These are phyloP conservation scores for Lachnellula suecica DNA, from an alignment of 2,329 filamentous ascomycete genomes.

Conservation along the genomic window DNA sequence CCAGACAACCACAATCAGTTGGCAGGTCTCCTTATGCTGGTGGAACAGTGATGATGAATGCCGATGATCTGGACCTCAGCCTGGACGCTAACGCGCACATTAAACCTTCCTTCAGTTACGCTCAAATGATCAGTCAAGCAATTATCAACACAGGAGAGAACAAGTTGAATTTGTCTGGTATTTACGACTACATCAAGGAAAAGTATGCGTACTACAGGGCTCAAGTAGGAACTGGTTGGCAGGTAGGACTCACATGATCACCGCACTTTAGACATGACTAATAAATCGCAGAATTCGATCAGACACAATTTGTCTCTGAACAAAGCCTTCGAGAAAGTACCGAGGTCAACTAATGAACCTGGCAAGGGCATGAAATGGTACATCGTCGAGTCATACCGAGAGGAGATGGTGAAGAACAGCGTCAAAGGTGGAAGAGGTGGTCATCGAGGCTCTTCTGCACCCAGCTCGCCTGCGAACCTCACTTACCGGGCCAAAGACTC, in stretches of 20 bases:
- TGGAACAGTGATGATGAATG: conserved; percentile 46
- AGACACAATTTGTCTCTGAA: conserved; percentile 94
- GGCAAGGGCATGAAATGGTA: conserved; percentile 99
- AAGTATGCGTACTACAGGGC: conserved; percentile 93
- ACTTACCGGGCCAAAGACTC: conserved; percentile 56
- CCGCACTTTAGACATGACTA: conserved; percentile 20
- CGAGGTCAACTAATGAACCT: conserved; percentile 88
- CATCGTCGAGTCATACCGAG: conserved; percentile 77
- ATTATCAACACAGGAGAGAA: conserved; percentile 85
- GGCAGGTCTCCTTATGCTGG: conserved; percentile 31
- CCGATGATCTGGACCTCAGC: conserved; percentile 69
- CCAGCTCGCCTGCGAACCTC: conserved; percentile 60
- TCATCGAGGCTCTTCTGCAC: conserved; percentile 66
- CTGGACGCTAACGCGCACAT: conserved; percentile 83
- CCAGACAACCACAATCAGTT: conserved; percentile 22
- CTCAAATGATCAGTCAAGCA: conserved; percentile 94
- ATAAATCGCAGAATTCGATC: conserved; percentile 74
- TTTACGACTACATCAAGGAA: conserved; percentile 89
- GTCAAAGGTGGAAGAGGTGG: conserved; percentile 61
- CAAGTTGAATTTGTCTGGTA: conserved; percentile 86
- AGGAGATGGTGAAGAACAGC: conserved; percentile 70
- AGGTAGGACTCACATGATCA: conserved; percentile 56
- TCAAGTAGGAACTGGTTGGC: conserved; percentile 77
- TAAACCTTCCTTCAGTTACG: conserved; percentile 95
- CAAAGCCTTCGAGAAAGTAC: conserved; percentile 91